Evolutionary conservation across 2,329 filamentous ascomycete genomes (phyloP), one percentile per base, ranked within the genome.

Genomic region (Trichophyton schoenleinii): DNA sequence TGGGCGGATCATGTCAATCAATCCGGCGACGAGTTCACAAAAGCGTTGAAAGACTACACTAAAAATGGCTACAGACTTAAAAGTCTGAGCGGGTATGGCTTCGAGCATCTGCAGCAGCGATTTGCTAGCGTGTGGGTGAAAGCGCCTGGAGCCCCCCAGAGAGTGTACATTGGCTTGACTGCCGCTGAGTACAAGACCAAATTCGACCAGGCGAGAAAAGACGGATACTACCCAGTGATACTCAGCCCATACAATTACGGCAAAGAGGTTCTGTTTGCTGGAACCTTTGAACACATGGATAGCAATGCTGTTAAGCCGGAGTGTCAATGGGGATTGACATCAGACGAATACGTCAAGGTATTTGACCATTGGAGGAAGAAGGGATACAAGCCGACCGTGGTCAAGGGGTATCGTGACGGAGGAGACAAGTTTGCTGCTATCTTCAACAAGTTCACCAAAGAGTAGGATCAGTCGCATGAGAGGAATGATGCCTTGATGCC

Each of bases 201-300:
- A 20, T 61, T 63, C 57, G 13, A 60, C 31, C 36, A 44, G 31
- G 60, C 60, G 42, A 60, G 60, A 9, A 57, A 20, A 18, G 34
- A 65, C 15, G 63, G 63, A 25, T 65, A 63, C 41, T 62, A 62
- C 41, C 62, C 60, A 11, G 34, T 62, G 7, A 18, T 53, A 28
- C 20, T 65, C 31, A 63, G 63, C 48, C 62, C 62, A 34, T 65
- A 63, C 55, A 59, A 48, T 22, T 1, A 13, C 20, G 62, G 55
- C 11, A 60, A 28, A n/a, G 34, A 62, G 49, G 48, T 61, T 36
- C 59, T 49, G 11, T 65, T 57, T 48, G 52, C 60, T 25, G 62
- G 41, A 5, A 62, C 63, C 22, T 65, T 60, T 55, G 62, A 63
- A 28, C 61, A 61, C 42, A 22, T 65, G 60, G 64, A 58, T 48